phyloP scores from a whole-genome alignment of 2,329 filamentous ascomycete genomes.

The Phoma sp. region DNA sequence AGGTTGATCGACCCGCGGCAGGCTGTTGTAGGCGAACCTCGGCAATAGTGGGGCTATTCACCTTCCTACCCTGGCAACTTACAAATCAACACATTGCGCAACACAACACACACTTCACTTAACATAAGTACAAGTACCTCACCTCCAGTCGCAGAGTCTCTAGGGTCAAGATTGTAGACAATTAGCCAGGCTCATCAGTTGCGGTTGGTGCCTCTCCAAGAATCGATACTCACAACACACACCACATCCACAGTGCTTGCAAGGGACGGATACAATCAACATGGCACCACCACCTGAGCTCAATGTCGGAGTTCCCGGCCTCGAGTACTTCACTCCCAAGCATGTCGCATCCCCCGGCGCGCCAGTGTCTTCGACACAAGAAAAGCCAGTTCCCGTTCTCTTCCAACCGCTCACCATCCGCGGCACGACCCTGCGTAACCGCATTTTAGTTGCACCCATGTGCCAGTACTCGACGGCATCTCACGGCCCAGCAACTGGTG shows the following conservation, averaged over 20 bases:
- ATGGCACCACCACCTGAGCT: conserved; percentile 31
- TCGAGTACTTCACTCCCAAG: conserved; percentile 56
- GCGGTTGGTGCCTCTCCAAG: too few relatives aligned
- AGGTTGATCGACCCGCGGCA: conserved; percentile 1
- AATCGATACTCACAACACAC: background rate
- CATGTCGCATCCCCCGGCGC: conserved; percentile 53
- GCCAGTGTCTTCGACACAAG: conserved; percentile 15
- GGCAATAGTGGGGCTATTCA: conserved; percentile 4
- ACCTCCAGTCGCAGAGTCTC: background rate
- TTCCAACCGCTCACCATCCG: conserved; percentile 48
- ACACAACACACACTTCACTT: background rate
- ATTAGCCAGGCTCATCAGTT: too few relatives aligned
- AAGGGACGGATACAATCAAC: background rate
- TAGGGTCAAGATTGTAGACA: background rate
- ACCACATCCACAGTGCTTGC: background rate
- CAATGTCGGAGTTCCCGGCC: conserved; percentile 32
- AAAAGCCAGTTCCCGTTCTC: conserved; percentile 34
- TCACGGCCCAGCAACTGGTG: conserved; percentile 44
- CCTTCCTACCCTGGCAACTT: conserved; percentile 9
- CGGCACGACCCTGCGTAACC: conserved; percentile 43
- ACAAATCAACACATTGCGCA: conserved; percentile 15
- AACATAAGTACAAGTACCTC: background rate
- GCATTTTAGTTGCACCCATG: conserved; percentile 49
- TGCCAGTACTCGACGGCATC: conserved; percentile 46
- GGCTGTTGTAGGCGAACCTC: conserved; percentile 11